phyloP scores from a whole-genome alignment of 2,329 filamentous ascomycete genomes.

The Pyrenophora graminea region DNA sequence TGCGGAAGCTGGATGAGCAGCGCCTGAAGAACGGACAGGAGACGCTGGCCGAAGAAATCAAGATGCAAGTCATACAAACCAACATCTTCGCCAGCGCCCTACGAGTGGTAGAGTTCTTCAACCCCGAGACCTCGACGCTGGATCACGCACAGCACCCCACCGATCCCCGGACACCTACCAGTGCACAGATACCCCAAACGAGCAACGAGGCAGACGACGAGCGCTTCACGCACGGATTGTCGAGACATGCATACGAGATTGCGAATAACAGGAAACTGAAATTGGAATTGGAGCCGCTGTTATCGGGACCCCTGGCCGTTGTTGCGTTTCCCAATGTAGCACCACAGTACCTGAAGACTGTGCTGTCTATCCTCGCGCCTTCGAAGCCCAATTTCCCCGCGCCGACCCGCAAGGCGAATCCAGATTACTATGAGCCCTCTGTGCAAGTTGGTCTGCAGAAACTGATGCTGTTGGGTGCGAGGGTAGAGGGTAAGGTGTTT shows the following conservation, averaged over 20 bases:
- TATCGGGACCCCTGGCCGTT: slow-evolving; percentile 79
- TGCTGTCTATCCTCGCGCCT: slow-evolving; percentile 77
- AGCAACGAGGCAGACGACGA: slow-evolving; percentile 53
- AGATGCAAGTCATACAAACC: slow-evolving; percentile 83
- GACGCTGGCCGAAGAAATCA: slow-evolving; percentile 63
- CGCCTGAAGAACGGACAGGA: slow-evolving; percentile 61
- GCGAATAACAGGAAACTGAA: slow-evolving; percentile 56
- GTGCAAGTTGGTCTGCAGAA: slow-evolving; percentile 86
- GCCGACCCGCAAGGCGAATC: slow-evolving; percentile 74
- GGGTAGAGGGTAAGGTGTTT: slow-evolving; percentile 84
- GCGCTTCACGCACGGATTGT: slow-evolving; percentile 63
- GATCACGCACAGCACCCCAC: slow-evolving; percentile 33
- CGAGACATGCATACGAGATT: slow-evolving; percentile 57
- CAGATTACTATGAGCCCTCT: slow-evolving; percentile 76
- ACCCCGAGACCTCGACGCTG: slow-evolving; percentile 37
- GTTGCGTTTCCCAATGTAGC: slow-evolving; percentile 82
- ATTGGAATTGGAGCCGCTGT: slow-evolving; percentile 71
- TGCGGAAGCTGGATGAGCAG: slow-evolving; percentile 70
- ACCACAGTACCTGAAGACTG: slow-evolving; percentile 80
- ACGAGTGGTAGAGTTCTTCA: slow-evolving; percentile 81
- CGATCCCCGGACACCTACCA: slow-evolving; percentile 41
- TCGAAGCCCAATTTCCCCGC: slow-evolving; percentile 71
- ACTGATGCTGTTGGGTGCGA: slow-evolving; percentile 80
- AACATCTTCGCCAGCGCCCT: slow-evolving; percentile 87
- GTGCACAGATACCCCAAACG: slow-evolving; percentile 39